A percentile compares a stretch with the other conserved stretches of the same genome.
Conservation (phyloP, 192 early-diverging fungal species). For the Mortierella claussenii region DNA sequence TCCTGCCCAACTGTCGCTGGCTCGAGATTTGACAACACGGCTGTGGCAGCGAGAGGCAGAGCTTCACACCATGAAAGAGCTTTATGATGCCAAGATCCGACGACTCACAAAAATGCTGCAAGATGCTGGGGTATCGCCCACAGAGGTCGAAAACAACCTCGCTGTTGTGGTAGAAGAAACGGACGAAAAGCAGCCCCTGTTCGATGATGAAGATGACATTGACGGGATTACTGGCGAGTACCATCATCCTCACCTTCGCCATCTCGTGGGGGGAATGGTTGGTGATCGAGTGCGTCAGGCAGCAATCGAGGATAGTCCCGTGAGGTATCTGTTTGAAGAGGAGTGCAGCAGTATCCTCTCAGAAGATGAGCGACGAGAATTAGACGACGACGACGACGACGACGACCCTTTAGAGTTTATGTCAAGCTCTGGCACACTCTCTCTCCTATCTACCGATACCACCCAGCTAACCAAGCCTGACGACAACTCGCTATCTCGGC, state of each 20-base stretch:
- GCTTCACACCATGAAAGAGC: slow-evolving; percentile 49
- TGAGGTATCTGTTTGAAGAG: slow-evolving; percentile 20
- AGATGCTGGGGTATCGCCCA: slow-evolving; percentile 47
- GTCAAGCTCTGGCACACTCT: slow-evolving; percentile 29
- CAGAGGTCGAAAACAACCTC: slow-evolving; percentile 49
- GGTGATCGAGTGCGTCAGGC: background rate
- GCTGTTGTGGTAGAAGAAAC: slow-evolving; percentile 33
- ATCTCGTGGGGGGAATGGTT: background rate
- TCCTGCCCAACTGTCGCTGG: slow-evolving; percentile 19
- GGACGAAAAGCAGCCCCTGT: slow-evolving; percentile 21
- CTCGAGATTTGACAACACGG: slow-evolving; percentile 48
- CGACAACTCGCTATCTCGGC: background rate
- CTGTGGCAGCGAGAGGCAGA: slow-evolving; percentile 52
- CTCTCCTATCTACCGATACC: slow-evolving; percentile 21
- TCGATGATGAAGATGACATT: slow-evolving; percentile 9
- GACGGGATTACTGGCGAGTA: background rate
- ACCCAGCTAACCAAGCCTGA: slow-evolving; percentile 30
- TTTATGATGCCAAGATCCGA: slow-evolving; percentile 46
- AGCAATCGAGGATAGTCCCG: slow-evolving; percentile 7
- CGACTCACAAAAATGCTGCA: slow-evolving; percentile 51
- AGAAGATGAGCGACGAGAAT: background rate
- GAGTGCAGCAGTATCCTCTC: slow-evolving; percentile 19
- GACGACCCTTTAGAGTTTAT: slow-evolving; percentile 24
- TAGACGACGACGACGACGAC: slow-evolving; percentile 7
- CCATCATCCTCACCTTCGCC: background rate